phyloP scores from a whole-genome alignment of 768 basidiomycete species.

The Daedaleopsis nitida region DNA sequence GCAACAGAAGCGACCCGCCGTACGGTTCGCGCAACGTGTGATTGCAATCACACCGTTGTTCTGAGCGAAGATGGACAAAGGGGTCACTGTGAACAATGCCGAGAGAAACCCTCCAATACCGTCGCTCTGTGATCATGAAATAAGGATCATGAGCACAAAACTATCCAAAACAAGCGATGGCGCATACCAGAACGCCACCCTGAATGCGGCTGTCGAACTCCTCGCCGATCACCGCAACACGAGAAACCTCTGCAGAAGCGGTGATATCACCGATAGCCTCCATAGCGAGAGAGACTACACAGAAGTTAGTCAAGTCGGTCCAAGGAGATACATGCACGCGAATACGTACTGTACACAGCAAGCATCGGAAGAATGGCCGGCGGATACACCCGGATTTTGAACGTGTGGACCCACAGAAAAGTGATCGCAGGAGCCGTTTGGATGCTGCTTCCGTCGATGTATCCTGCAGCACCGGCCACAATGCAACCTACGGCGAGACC shows the following conservation, averaged over 20 bases:
- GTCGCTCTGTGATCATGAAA: conserved; percentile 54
- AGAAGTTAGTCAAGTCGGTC: neutral
- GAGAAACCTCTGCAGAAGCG: conserved; percentile 80
- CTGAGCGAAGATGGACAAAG: conserved; percentile 80
- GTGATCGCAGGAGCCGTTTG: conserved; percentile 74
- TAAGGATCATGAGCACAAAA: neutral
- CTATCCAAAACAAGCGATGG: neutral
- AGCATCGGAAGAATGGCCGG: conserved; percentile 67
- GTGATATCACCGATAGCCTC: conserved; percentile 88
- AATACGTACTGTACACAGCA: conserved; percentile 53
- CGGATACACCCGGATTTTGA: conserved; percentile 76
- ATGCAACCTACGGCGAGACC: conserved; percentile 79
- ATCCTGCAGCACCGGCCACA: conserved; percentile 77
- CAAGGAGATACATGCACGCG: neutral
- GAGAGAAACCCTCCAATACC: conserved; percentile 82
- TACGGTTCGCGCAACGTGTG: conserved; percentile 81
- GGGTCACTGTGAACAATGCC: conserved; percentile 79
- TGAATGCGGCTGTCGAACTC: conserved; percentile 84
- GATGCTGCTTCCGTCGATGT: conserved; percentile 70
- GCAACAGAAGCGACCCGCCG: conserved; percentile 80
- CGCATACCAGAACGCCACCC: conserved; percentile 68
- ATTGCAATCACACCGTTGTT: conserved; percentile 85
- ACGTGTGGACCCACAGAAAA: conserved; percentile 81
- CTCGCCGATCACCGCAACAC: conserved; percentile 67
- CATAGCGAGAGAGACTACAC: conserved; percentile 71